phyloP scores from a whole-genome alignment of 208 protist species.

The Acanthamoeba healyi region DNA sequence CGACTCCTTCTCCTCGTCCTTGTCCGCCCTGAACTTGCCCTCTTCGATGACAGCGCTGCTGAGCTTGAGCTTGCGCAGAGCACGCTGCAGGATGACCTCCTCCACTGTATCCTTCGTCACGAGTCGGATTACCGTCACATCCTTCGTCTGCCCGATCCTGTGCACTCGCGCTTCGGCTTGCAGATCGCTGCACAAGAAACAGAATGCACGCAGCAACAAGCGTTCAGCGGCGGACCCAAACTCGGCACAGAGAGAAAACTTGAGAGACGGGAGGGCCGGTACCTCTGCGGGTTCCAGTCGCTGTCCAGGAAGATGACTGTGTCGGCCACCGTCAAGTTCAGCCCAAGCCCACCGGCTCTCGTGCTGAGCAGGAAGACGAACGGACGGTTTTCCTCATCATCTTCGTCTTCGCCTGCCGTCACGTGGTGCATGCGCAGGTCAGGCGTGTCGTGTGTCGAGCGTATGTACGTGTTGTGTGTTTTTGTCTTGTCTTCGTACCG shows the following conservation, averaged over 20 bases:
- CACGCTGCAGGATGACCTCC: slow-evolving; percentile 45
- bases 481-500: too few species aligned
- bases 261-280: too few species aligned
- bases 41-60: slow-evolving; percentile 51
- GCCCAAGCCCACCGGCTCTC: slow-evolving; percentile 97
- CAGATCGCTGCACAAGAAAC: slow-evolving; percentile 8
- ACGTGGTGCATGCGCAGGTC: too few species aligned
- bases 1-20: slow-evolving; percentile 22
- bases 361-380: slow-evolving; percentile 98
- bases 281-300: slow-evolving; percentile 92
- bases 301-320: slow-evolving; percentile 98
- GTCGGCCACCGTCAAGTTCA: slow-evolving; percentile 98
- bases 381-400: slow-evolving; percentile 71
- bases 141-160: slow-evolving; percentile 63
- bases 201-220: background rate
- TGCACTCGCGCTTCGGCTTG: slow-evolving; percentile 57
- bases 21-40: slow-evolving; percentile 30
- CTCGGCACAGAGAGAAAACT: too few species aligned
- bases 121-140: slow-evolving; percentile 41
- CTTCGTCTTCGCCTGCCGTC: too few species aligned
- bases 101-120: slow-evolving; percentile 66
- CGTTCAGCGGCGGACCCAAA: background rate
- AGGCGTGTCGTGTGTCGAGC: too few species aligned
- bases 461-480: background rate
- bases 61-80: slow-evolving; percentile 44